Conservation (phyloP, 306 rosid genomes). For the Elaeagnus macrophylla region DNA sequence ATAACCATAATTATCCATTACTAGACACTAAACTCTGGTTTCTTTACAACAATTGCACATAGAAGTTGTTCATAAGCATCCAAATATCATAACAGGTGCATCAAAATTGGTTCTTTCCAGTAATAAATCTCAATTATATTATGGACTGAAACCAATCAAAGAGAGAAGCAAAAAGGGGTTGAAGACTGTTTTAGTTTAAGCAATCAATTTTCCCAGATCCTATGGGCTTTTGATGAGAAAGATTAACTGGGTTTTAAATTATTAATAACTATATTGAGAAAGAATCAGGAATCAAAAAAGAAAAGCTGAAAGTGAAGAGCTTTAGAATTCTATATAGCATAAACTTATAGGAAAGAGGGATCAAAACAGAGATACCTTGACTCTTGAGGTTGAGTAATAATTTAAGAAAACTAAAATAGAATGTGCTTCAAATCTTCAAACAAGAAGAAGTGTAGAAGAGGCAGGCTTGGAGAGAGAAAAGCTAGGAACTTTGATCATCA, state of each 20-base stretch:
- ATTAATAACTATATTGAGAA: no score
- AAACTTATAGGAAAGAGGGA: not conserved
- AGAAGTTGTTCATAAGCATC: not conserved
- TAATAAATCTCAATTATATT: not conserved
- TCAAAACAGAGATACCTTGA: slow-evolving; percentile 1
- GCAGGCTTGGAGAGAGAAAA: not conserved
- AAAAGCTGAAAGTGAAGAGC: not conserved
- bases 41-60: not conserved
- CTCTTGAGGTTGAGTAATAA: not conserved
- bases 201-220: no score
- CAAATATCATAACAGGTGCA: not conserved
- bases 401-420: not conserved
- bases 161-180: not conserved
- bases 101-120: not conserved
- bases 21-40: slow-evolving; percentile 1
- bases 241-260: not conserved
- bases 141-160: not conserved
- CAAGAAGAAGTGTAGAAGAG: not conserved
- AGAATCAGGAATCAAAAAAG: not conserved
- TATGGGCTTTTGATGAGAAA: not conserved
- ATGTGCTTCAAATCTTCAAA: slow-evolving; percentile 2
- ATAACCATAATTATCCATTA: slow-evolving; percentile 46
- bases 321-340: not conserved
- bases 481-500: no score
- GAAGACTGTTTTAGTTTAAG: no score